phyloP scores from a whole-genome alignment of 2,329 filamentous ascomycete species.

The Fusarium anthophilum region DNA sequence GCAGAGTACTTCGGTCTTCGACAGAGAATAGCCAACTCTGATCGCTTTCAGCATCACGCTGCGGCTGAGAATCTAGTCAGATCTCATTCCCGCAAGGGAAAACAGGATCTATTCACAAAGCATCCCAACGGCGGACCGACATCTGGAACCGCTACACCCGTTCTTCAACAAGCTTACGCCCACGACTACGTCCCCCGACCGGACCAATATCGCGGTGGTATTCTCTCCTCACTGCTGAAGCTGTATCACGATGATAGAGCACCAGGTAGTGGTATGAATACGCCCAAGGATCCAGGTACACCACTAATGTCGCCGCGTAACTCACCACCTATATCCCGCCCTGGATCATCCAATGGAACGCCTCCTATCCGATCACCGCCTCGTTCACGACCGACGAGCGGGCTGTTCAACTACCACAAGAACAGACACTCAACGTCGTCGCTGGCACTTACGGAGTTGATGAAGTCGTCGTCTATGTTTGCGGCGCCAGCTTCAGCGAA shows the following conservation, averaged over 20 bases:
- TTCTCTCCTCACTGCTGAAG: slow-evolving; percentile 77
- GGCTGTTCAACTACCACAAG: slow-evolving; percentile 54
- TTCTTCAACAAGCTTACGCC: slow-evolving; percentile 59
- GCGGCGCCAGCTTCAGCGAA: slow-evolving; percentile 58
- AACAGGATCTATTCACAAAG: slow-evolving; percentile 46
- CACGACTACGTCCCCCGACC: slow-evolving; percentile 72
- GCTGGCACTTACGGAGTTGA: slow-evolving; percentile 59
- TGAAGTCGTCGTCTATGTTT: slow-evolving; percentile 64
- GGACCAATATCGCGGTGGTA: slow-evolving; percentile 74
- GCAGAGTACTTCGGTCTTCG: slow-evolving; percentile 38
- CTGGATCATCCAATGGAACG: slow-evolving; percentile 50
- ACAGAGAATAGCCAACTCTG: slow-evolving; percentile 31
- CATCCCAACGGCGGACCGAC: slow-evolving; percentile 37
- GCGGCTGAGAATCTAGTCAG: slow-evolving; percentile 49
- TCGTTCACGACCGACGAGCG: slow-evolving; percentile 49
- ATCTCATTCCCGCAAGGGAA: slow-evolving; percentile 46
- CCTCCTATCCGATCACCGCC: slow-evolving; percentile 42
- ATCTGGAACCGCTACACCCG: slow-evolving; percentile 52
- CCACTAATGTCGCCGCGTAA: slow-evolving; percentile 53
- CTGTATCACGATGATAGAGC: slow-evolving; percentile 66
- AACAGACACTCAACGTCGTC: slow-evolving; percentile 55
- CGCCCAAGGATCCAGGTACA: slow-evolving; percentile 51
- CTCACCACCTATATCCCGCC: slow-evolving; percentile 54
- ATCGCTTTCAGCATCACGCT: slow-evolving; percentile 39
- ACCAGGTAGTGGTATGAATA: slow-evolving; percentile 53